Evolutionary conservation across 108 stramenopile genomes (phyloP).

Genomic region (Halocafeteria seosinensis): DNA sequence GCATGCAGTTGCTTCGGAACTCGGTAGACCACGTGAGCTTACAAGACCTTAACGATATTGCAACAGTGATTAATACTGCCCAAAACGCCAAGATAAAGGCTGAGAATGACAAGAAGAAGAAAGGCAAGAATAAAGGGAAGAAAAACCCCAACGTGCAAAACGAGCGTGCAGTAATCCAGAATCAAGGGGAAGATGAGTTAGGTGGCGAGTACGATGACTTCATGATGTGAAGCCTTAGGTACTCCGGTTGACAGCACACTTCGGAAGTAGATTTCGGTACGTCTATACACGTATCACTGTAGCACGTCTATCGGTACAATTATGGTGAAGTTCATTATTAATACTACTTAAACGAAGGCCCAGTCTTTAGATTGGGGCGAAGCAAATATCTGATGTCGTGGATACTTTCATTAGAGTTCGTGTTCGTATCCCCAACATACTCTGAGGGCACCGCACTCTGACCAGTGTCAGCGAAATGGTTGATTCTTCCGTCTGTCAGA

Average conservation of each 20-base stretch:
- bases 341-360: neutral
- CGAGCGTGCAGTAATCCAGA: neutral
- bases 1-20: no score
- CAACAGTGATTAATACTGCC: neutral
- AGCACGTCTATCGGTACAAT: no score
- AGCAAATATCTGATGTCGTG: slow-evolving; percentile 6
- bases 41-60: neutral
- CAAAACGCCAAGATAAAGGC: neutral
- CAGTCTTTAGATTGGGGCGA: neutral
- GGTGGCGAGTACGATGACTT: neutral
- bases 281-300: no score
- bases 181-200: neutral
- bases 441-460: neutral
- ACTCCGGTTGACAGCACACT: no score
- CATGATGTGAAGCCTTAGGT: no score
- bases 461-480: slow-evolving; percentile 3
- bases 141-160: no score
- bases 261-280: no score
- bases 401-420: slow-evolving; percentile 3
- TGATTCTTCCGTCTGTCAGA: neutral
- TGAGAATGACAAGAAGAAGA: neutral
- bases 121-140: neutral
- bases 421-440: slow-evolving; percentile 9
- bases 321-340: no score
- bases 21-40: neutral